These are phyloP conservation scores for Saccharomyces hybrid DNA, from an alignment of 1,139 yeast species.

Conservation along the genomic window DNA sequence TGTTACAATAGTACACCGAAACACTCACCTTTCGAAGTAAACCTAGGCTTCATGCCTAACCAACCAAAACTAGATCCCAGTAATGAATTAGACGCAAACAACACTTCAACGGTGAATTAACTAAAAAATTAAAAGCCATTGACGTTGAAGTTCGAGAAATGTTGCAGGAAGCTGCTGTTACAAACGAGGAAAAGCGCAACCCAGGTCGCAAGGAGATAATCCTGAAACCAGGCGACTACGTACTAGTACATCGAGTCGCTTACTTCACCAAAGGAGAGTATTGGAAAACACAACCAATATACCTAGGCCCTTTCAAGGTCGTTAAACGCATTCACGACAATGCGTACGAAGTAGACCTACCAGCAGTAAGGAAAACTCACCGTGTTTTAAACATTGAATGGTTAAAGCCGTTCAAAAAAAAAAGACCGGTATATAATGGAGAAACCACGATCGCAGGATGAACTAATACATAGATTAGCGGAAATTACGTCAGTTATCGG, in stretches of 20 bases:
- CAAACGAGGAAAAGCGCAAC: not conserved
- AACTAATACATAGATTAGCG: not conserved
- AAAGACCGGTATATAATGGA: not conserved
- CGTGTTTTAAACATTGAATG: not conserved
- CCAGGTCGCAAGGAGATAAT: not conserved
- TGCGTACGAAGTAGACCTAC: not conserved
- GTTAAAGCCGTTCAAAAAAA: not conserved
- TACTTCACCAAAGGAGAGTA: not conserved
- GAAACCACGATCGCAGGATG: not conserved
- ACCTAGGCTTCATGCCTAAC: constrained; percentile 11
- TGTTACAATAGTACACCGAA: constrained; percentile 11
- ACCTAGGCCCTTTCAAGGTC: not conserved
- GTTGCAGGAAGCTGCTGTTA: not conserved
- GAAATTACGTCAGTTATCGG: not conserved
- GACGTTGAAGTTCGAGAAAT: not conserved
- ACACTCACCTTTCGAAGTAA: constrained; percentile 10
- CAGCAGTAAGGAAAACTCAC: not conserved
- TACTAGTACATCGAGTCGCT: not conserved
- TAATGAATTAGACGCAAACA: not conserved
- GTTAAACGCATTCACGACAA: not conserved
- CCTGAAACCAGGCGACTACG: not conserved
- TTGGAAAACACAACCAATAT: not conserved
- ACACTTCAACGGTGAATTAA: not conserved
- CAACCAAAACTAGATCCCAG: constrained; percentile 3
- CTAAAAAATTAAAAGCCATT: not conserved